Base-by-base conservation (phyloP, 805 yeast species). In the Cyberlindnera xylosilytica region DNA sequence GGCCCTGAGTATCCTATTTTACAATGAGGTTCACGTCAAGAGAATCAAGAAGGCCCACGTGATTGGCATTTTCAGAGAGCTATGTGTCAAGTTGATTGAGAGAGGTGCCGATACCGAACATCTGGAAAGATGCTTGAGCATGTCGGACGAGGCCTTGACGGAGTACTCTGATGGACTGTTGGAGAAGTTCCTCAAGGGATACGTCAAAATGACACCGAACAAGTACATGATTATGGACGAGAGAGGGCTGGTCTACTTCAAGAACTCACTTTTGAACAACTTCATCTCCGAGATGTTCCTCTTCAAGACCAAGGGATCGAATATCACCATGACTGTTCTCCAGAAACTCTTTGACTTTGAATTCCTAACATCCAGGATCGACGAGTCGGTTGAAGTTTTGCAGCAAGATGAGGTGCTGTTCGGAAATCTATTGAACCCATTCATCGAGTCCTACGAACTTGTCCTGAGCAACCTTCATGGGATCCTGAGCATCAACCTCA, bases 391-490 rank as follows among this genome's bases (percentile, higher is more conserved):
- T 1, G 35, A 40, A 16, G 24, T 43, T 1, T 20, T 45, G 6
- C 16, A 24, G 3, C 13, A 19, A 10, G 45, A 39, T n/a, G 18
- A 23, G 12, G 34, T 34, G 20, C 28, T 54, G n/a, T 52, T 53
- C 20, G 29, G 35, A 6, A 29, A 50, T 6, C 38, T 52, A 1
- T 34, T 54, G 15, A 44, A 52, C 23, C 58, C 58, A 15, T 52
- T 54, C 40, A 32, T 54, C 3, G 58, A 54, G 32, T 52, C 58
- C 4, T 54, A 52, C 40, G 58, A 54, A 24, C 19, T 54, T 2
- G 54, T 46, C 2, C 32, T 50, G 13, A 41, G 42, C 29, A 49
- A 54, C 24, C 34, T 54, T 4, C 29, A 15, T 20, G 47, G 46
- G 15, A 47, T 54, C 7, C 43, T 50, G 13, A 34, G 41, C 4